Evolutionary conservation across 23 red algal genomes (phyloP).

Genomic region (Gracilaria vermiculophylla): DNA sequence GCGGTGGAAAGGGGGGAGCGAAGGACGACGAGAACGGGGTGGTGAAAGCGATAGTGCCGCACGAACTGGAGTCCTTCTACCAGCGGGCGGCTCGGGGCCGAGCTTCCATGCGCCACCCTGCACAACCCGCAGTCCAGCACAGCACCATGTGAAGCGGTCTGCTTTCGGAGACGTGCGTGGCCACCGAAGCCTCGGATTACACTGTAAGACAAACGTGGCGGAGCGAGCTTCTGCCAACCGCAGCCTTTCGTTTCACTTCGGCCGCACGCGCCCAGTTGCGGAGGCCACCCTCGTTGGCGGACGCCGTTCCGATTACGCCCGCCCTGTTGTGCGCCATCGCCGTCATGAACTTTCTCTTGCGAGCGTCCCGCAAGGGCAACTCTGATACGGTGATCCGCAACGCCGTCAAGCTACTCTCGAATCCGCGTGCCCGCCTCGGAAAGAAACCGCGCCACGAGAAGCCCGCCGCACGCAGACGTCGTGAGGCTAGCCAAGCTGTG

Average conservation of each 20-base stretch:
- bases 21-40: no score
- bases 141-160: not conserved
- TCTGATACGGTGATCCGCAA: not conserved
- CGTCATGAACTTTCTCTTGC: constrained; percentile 1
- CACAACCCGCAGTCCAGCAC: not conserved
- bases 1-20: not conserved
- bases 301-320: no score
- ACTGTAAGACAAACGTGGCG: not conserved
- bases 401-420: not conserved
- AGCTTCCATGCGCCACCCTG: constrained; percentile 19
- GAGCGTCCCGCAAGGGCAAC: not conserved
- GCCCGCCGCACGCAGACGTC: constrained; percentile 28
- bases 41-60: not conserved
- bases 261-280: not conserved
- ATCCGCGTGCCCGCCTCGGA: not conserved
- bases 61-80: not conserved
- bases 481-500: not conserved
- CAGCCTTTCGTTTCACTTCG: not conserved
- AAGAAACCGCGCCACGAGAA: constrained; percentile 43
- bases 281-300: no score
- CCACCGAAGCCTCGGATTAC: not conserved
- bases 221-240: no score
- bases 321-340: no score
- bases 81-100: not conserved
- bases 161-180: not conserved